phyloP scores from a whole-genome alignment of 2,329 filamentous ascomycete genomes.

The Epichloe brachyelytri region DNA sequence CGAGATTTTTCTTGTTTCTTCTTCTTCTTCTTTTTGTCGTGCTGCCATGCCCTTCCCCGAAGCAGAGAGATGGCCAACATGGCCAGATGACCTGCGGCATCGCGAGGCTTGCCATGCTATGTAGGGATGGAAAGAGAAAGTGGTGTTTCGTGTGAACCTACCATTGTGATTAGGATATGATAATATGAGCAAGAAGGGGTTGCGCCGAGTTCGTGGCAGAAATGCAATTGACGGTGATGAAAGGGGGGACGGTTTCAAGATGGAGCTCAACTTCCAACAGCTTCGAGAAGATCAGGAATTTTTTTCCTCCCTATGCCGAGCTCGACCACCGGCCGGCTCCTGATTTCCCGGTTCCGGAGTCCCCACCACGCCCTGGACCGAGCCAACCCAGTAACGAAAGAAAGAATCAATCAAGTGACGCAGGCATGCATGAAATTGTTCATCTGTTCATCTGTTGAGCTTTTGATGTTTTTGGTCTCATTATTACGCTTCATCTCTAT shows the following conservation, averaged over 20 bases:
- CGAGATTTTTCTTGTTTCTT: no score
- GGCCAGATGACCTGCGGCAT: neutral
- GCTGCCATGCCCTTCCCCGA: neutral
- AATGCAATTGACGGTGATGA: neutral
- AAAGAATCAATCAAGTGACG: no score
- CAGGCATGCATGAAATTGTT: no score
- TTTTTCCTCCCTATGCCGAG: slow-evolving; percentile 16
- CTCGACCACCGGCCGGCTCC: slow-evolving; percentile 12
- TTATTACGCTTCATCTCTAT: neutral
- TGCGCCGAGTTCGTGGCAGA: neutral
- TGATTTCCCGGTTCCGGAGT: slow-evolving; percentile 22
- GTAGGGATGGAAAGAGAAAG: neutral
- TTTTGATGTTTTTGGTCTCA: neutral
- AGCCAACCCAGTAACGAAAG: neutral
- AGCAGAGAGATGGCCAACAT: neutral
- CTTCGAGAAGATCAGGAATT: slow-evolving; percentile 29
- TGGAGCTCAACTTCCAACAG: slow-evolving; percentile 27
- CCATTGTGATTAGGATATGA: slow-evolving; percentile 16
- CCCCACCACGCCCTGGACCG: neutral
- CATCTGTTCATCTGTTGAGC: no score
- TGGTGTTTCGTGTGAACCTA: slow-evolving; percentile 2
- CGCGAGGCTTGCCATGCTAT: neutral
- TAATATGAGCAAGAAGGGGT: neutral
- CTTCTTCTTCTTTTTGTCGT: neutral
- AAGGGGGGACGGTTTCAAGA: slow-evolving; percentile 1